Evolutionary conservation across 441 rosid genomes (phyloP).

Genomic region (Capsella rubella): DNA sequence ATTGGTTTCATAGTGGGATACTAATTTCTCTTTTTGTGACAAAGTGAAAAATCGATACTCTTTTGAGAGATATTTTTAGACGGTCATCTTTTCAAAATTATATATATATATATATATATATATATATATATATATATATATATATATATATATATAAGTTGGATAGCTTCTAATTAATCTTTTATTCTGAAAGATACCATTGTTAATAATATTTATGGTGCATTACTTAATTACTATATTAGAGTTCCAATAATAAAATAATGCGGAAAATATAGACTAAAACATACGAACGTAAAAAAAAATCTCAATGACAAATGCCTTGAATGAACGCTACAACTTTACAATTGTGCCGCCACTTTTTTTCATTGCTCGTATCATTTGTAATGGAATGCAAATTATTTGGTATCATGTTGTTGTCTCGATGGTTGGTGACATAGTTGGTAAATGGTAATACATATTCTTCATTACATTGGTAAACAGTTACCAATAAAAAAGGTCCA

Average conservation of each 20-base stretch:
- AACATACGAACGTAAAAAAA: background rate
- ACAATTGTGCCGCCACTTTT: background rate
- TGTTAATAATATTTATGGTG: background rate
- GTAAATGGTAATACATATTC: background rate
- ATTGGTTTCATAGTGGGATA: background rate
- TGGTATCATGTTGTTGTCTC: background rate
- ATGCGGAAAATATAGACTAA: background rate
- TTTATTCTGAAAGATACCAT: background rate
- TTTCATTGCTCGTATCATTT: background rate
- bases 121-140: too few species aligned
- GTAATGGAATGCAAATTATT: background rate
- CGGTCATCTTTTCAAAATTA: background rate
- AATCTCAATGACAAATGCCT: background rate
- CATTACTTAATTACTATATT: background rate
- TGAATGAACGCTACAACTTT: background rate
- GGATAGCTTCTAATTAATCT: background rate
- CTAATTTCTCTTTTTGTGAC: background rate
- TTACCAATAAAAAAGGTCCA: background rate
- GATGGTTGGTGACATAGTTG: slow-evolving; percentile 8
- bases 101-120: background rate
- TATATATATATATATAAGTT: background rate
- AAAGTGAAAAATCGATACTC: background rate
- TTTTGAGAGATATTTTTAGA: background rate
- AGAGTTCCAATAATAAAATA: background rate
- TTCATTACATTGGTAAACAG: background rate